These are phyloP conservation scores for Solanum virginianum DNA, from an alignment of 257 asterid genomes.

Conservation along the genomic window DNA sequence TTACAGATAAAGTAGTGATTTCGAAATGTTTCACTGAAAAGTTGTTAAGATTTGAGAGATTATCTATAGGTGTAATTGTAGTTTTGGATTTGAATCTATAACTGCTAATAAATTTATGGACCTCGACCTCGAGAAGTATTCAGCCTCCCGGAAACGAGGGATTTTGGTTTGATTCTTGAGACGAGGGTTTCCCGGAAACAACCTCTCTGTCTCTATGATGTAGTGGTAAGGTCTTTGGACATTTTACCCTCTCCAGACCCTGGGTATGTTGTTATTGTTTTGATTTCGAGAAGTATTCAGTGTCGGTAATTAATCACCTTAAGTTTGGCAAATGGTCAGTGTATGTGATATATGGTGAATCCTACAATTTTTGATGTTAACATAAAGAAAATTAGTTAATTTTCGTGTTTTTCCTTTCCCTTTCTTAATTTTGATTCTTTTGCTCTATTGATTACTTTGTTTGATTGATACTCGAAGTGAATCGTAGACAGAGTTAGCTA, in stretches of 20 bases:
- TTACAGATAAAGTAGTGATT: not conserved
- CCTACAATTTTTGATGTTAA: not conserved
- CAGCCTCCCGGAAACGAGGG: too few relatives aligned
- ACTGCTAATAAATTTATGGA: not conserved
- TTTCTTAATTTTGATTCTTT: not conserved
- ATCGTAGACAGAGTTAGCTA: not conserved
- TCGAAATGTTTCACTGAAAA: not conserved
- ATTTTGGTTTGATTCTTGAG: too few relatives aligned
- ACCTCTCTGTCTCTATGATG: too few relatives aligned
- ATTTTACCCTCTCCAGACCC: too few relatives aligned
- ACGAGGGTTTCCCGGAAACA: too few relatives aligned
- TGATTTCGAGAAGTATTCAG: not conserved
- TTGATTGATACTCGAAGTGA: not conserved
- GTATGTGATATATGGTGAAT: not conserved
- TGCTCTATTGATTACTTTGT: not conserved
- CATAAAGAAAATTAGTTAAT: not conserved
- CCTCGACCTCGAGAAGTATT: not conserved
- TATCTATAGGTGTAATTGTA: not conserved
- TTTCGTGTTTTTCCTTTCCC: not conserved
- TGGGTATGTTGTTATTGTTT: too few relatives aligned
- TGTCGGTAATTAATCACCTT: not conserved
- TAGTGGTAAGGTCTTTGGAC: too few relatives aligned
- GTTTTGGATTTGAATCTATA: not conserved
- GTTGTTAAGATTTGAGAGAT: not conserved
- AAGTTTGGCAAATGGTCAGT: not conserved